Evolutionary conservation across 495 filamentous ascomycete genomes (phyloP).

Genomic region (Paragyromitra xinjiangensis): DNA sequence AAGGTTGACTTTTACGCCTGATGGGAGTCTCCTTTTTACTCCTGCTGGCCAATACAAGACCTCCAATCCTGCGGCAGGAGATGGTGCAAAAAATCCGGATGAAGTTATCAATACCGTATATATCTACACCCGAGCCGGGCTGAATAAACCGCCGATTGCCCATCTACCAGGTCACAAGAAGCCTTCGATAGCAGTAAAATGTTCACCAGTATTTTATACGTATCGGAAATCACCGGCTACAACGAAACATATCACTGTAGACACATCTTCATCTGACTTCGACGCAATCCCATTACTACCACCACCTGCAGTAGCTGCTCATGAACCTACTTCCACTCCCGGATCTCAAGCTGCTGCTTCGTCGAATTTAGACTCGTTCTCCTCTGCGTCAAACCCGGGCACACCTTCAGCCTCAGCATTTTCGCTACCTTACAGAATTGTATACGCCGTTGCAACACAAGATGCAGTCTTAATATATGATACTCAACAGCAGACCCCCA

Average conservation of each 20-base stretch:
- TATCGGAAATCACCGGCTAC: slow-evolving; percentile 72
- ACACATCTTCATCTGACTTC: slow-evolving; percentile 81
- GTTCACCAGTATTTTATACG: slow-evolving; percentile 89
- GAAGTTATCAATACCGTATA: slow-evolving; percentile 98
- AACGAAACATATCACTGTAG: slow-evolving; percentile 90
- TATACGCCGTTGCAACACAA: slow-evolving; percentile 97
- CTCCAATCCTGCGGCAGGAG: slow-evolving; percentile 71
- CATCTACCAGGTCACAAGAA: slow-evolving; percentile 98
- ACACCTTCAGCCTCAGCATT: slow-evolving; percentile 74
- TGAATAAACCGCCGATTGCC: slow-evolving; percentile 97
- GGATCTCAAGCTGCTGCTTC: slow-evolving; percentile 63
- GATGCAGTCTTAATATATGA: slow-evolving; percentile 97
- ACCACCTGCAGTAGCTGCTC: slow-evolving; percentile 72
- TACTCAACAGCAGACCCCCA: slow-evolving; percentile 92
- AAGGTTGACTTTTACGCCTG: slow-evolving; percentile 90
- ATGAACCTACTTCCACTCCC: slow-evolving; percentile 67
- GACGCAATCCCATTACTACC: slow-evolving; percentile 84
- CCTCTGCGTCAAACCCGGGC: slow-evolving; percentile 65
- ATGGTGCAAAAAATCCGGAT: slow-evolving; percentile 75
- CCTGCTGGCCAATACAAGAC: slow-evolving; percentile 96
- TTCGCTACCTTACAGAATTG: slow-evolving; percentile 85
- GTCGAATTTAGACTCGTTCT: slow-evolving; percentile 60
- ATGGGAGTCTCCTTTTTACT: slow-evolving; percentile 93
- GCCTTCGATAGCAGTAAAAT: slow-evolving; percentile 93
- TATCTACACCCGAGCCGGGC: slow-evolving; percentile 93